Conservation (phyloP, 768 basidiomycete species). For the Grammothele lineata region DNA sequence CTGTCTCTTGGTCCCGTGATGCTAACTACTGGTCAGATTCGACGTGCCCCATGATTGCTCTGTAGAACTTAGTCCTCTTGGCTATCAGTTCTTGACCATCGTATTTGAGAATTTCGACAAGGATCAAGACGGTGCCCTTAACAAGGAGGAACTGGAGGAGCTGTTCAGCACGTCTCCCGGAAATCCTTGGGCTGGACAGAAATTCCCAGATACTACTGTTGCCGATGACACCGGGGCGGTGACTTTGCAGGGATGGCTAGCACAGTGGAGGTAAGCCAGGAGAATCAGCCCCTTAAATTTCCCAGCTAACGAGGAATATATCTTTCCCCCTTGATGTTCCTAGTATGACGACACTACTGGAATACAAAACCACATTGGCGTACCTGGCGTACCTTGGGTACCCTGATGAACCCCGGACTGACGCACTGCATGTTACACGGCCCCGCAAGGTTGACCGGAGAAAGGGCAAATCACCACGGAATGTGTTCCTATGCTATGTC, state of each 20-base stretch:
- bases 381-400: conserved; percentile 97
- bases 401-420: conserved; percentile 71
- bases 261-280: conserved; percentile 96
- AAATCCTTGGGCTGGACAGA: conserved; percentile 92
- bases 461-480: conserved; percentile 83
- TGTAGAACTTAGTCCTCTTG: conserved; percentile 89
- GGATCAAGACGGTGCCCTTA: conserved; percentile 96
- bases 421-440: conserved; percentile 80
- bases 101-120: conserved; percentile 96
- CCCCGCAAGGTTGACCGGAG: conserved; percentile 81
- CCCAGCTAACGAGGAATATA: too few relatives aligned
- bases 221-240: conserved; percentile 85
- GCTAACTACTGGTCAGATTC: conserved; percentile 38
- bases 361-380: conserved; percentile 85
- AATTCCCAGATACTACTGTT: conserved; percentile 87
- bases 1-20: background rate
- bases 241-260: conserved; percentile 96
- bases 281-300: too few relatives aligned
- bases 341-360: conserved; percentile 97
- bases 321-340: background rate
- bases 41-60: conserved; percentile 93
- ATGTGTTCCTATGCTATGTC: conserved; percentile 91
- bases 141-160: conserved; percentile 74
- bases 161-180: conserved; percentile 94
- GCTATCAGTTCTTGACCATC: conserved; percentile 96